Evolutionary conservation across 257 asterid genomes (phyloP), one percentile per base, ranked within the genome.

Genomic region (Cinchona pubescens): DNA sequence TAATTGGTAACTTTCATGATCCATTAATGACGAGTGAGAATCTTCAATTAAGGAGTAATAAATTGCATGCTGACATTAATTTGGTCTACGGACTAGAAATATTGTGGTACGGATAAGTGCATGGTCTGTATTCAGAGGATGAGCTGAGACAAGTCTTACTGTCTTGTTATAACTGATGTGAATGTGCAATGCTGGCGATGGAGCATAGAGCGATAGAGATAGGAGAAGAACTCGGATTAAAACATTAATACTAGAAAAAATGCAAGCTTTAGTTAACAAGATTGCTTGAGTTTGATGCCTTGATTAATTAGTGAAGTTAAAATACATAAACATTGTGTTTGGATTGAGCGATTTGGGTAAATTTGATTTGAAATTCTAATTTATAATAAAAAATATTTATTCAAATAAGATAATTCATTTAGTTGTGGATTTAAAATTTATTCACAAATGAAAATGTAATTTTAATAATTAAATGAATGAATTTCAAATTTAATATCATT

Each of bases 161-260:
- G 73, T 69, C 60, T 46, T 69, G 73, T 69, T 68, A 29, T 45
- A 18, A 14, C 27, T 69, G 73, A 69, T 46, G 42, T 69, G 73
- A 69, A 5, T 25, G 35, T 46, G 53, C 3, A 12, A 0, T 10
- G 14, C 10, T 32, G 45, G 23, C 3, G 53, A 10, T 0, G 38
- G 51, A 38, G 45, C 35, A 10, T 23, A 45, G n/a, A n/a, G n/a
- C n/a, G n/a, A n/a, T n/a, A n/a, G 55, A 11, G 25, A 49, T 19
- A 65, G 49, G 70, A 65, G 37, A 59, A 59, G 27, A 59, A 27
- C 19, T 27, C 10, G 21, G 12, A 10, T 3, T 6, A 27, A 29
- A 25, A 13, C 25, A 2, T 40, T 46, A 10, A n/a, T 7, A 45
- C 5, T 8, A 25, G 10, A 59, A 10, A 59, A 59, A 27, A 58